A percentile compares a stretch with the other conserved stretches of the same genome.
Evolutionary conservation across 805 yeast species (phyloP).

Genomic region (Wickerhamiella slavikovae): DNA sequence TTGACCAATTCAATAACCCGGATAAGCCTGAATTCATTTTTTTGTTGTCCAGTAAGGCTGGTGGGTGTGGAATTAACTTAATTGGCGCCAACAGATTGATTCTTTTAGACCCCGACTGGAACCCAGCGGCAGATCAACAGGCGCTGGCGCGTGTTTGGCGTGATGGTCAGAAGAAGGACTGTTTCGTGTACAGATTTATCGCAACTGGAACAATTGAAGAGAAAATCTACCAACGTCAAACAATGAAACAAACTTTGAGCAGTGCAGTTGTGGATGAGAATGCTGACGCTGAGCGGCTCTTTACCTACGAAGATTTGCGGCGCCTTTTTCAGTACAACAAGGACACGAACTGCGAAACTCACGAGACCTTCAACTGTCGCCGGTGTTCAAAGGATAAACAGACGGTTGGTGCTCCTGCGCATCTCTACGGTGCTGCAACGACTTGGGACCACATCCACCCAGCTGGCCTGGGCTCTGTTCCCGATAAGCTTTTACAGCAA

Average conservation of each 20-base stretch:
- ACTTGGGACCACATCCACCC: slow-evolving; percentile 86
- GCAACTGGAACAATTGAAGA: slow-evolving; percentile 93
- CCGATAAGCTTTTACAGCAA: slow-evolving; percentile 58
- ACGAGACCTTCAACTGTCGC: slow-evolving; percentile 74
- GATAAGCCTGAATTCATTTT: slow-evolving; percentile 75
- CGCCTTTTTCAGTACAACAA: slow-evolving; percentile 54
- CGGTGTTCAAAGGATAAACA: slow-evolving; percentile 54
- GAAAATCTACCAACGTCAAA: slow-evolving; percentile 86
- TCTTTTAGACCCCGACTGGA: slow-evolving; percentile 88
- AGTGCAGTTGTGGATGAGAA: slow-evolving; percentile 95
- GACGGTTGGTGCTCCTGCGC: slow-evolving; percentile 45
- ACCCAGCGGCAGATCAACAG: slow-evolving; percentile 96
- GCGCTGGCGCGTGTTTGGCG: slow-evolving; percentile 97
- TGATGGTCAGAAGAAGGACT: slow-evolving; percentile 95
- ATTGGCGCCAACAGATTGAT: slow-evolving; percentile 90
- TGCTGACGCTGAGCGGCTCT: slow-evolving; percentile 82
- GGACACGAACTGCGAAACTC: slow-evolving; percentile 68
- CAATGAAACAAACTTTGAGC: slow-evolving; percentile 79
- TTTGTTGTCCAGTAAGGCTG: slow-evolving; percentile 83
- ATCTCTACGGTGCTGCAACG: slow-evolving; percentile 94
- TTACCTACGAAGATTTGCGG: slow-evolving; percentile 60
- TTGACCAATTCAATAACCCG: slow-evolving; percentile 81
- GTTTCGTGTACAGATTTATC: slow-evolving; percentile 84
- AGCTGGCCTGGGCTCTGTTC: slow-evolving; percentile 32
- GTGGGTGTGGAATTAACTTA: slow-evolving; percentile 94